These are phyloP conservation scores for Pestalotiopsis sp. DNA, from an alignment of 2,329 filamentous ascomycete species.

Conservation along the genomic window DNA sequence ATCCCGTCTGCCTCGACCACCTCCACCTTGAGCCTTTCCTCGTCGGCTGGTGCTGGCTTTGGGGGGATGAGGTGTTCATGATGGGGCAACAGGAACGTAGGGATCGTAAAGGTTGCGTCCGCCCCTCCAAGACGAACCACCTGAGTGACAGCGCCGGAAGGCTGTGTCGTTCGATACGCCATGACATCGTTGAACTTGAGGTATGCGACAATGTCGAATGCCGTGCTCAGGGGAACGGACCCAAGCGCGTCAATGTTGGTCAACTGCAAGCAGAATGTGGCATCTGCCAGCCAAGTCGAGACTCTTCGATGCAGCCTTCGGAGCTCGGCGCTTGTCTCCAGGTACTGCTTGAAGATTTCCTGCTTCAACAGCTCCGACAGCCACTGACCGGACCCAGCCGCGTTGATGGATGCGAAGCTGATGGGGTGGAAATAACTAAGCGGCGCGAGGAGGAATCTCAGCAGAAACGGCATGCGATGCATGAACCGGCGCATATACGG, in stretches of 20 bases:
- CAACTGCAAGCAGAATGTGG: slow-evolving; percentile 53
- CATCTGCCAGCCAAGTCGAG: slow-evolving; percentile 50
- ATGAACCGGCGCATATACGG: slow-evolving; percentile 43
- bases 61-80: slow-evolving; percentile 54
- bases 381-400: slow-evolving; percentile 51
- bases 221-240: slow-evolving; percentile 48
- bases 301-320: slow-evolving; percentile 46
- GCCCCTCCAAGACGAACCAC: slow-evolving; percentile 52
- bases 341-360: slow-evolving; percentile 51
- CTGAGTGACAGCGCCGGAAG: slow-evolving; percentile 43
- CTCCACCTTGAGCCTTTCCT: slow-evolving; percentile 36
- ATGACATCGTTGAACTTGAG: slow-evolving; percentile 49
- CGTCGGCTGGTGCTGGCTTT: slow-evolving; percentile 33
- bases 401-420: slow-evolving; percentile 48
- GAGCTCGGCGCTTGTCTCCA: slow-evolving; percentile 43
- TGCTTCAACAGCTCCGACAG: slow-evolving; percentile 46
- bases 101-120: slow-evolving; percentile 49
- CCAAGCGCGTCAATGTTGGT: slow-evolving; percentile 44
- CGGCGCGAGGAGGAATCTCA: slow-evolving; percentile 47
- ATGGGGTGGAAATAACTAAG: slow-evolving; percentile 55
- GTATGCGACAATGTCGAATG: slow-evolving; percentile 47
- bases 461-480: slow-evolving; percentile 50
- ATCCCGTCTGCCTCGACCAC: slow-evolving; percentile 43
- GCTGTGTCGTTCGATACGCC: slow-evolving; percentile 47
- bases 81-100: slow-evolving; percentile 52